A percentile compares a stretch with the other conserved stretches of the same genome.
Evolutionary conservation across 2,329 filamentous ascomycete species (phyloP).

Genomic region (Lizonia empirigonia): DNA sequence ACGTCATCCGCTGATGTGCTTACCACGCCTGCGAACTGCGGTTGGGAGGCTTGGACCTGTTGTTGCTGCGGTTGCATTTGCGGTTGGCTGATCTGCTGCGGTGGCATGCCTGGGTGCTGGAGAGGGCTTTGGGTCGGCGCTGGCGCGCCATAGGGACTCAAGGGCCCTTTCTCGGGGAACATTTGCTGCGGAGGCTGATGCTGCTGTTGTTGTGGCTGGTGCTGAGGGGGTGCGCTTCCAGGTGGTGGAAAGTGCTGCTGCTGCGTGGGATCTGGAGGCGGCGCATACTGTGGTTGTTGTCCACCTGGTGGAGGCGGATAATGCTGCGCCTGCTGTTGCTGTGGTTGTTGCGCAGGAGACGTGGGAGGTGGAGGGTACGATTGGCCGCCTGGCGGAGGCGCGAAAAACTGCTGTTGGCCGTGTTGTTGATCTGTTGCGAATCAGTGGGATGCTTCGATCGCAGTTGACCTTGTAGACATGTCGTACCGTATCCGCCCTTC

Average conservation of each 20-base stretch:
- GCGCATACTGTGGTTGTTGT: constrained; percentile 35
- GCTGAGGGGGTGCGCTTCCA: constrained; percentile 30
- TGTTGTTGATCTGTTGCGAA: constrained; percentile 30
- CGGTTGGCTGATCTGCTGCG: constrained; percentile 35
- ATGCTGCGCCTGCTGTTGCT: constrained; percentile 27
- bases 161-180: constrained; percentile 16
- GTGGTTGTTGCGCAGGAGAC: constrained; percentile 35
- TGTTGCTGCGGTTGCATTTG: constrained; percentile 38
- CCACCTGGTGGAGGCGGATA: constrained; percentile 42
- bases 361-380: constrained; percentile 46
- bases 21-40: constrained; percentile 40
- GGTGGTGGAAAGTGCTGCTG: constrained; percentile 39
- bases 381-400: constrained; percentile 44
- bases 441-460: constrained; percentile 14
- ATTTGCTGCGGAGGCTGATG: constrained; percentile 19
- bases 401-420: constrained; percentile 46
- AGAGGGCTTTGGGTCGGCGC: constrained; percentile 40
- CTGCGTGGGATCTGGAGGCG: constrained; percentile 36
- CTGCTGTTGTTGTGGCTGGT: constrained; percentile 37
- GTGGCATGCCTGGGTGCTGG: constrained; percentile 43
- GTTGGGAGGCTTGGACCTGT: constrained; percentile 37
- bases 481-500: constrained; percentile 36
- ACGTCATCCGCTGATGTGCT: constrained; percentile 75
- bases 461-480: not conserved
- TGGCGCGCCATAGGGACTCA: constrained; percentile 39